Evolutionary conservation across 2,329 filamentous ascomycete genomes (phyloP), one percentile per base, ranked within the genome.

Genomic region (Aspergillus novofumigatus): DNA sequence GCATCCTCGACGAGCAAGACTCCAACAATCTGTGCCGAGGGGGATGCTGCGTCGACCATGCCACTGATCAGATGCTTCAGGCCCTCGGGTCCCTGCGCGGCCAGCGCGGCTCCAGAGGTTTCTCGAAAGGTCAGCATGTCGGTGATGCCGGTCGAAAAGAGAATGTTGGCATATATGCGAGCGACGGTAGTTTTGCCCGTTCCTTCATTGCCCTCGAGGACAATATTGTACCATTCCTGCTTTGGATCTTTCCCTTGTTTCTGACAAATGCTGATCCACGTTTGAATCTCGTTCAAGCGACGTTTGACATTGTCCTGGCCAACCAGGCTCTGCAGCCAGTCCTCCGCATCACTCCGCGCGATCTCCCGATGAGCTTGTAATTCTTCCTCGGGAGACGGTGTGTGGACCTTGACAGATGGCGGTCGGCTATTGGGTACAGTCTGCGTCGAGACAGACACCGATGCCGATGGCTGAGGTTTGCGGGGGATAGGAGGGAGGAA

Each of bases 181-280:
- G 62, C 62, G 20, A 64, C 56, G 0, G 56, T 62, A 3, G 57
- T 61, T 51, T 64, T 64, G 23, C 62, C 62, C 59, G 59, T 65
- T 10, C 62, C 62, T 4, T 61, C 56, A 49, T 65, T 63, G 3
- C 62, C 62, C 26, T 62, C 53, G n/a, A 63, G 53, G 26, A 55
- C 59, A 38, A 65, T 62, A 26, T 62, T 63, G 51, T 63, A 65
- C 59, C 62, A 63, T 35, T 64, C 62, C n/a, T 54, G 55, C 45
- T 58, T 55, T 7, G 62, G 62, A 23, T 64, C 62, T 11, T 61
- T 57, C 4, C 62, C 62, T 54, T 64, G 62, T 14, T 61, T 57
- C 25, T 61, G 62, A 38, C 62, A 64, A 35, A 64, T 63, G 49
- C 62, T 56, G 38, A 64, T 58, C 56, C 61, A 64, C 20, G 53